Percentiles rank a stretch among this genome's conserved stretches.
These are phyloP conservation scores for Epichloe brachyelytri DNA, from an alignment of 2,329 filamentous ascomycete species.

Conservation along the genomic window DNA sequence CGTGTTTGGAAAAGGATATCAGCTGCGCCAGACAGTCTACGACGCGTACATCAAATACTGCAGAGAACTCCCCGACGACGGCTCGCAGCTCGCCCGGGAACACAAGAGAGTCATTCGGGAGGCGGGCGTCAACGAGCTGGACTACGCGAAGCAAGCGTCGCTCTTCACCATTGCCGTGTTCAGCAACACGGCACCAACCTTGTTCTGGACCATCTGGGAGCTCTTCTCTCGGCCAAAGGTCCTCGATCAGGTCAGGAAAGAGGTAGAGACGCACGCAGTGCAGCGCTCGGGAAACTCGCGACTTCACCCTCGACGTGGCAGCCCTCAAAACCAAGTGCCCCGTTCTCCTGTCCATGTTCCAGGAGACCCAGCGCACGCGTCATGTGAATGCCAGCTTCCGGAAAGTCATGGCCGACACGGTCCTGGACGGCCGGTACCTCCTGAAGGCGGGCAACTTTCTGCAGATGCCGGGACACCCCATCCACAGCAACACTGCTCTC, in stretches of 20 bases:
- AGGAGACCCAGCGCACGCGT: background rate
- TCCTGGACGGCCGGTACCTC: background rate
- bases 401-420: background rate
- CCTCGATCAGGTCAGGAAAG: background rate
- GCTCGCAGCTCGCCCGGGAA: background rate
- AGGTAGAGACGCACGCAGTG: background rate
- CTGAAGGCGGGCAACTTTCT: background rate
- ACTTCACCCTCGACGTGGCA: background rate
- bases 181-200: background rate
- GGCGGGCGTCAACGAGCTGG: background rate
- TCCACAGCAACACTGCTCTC: background rate
- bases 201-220: background rate
- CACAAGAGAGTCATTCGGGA: background rate
- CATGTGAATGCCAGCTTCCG: background rate
- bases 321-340: background rate
- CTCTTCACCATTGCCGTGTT: background rate
- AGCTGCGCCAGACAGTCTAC: background rate
- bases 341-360: background rate
- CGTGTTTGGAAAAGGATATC: background rate
- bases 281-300: background rate
- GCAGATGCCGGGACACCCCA: background rate
- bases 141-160: background rate
- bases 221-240: background rate
- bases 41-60: background rate
- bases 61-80: background rate